These are phyloP conservation scores for Babesia microti DNA, from an alignment of 169 alveolate genomes.

Conservation along the genomic window DNA sequence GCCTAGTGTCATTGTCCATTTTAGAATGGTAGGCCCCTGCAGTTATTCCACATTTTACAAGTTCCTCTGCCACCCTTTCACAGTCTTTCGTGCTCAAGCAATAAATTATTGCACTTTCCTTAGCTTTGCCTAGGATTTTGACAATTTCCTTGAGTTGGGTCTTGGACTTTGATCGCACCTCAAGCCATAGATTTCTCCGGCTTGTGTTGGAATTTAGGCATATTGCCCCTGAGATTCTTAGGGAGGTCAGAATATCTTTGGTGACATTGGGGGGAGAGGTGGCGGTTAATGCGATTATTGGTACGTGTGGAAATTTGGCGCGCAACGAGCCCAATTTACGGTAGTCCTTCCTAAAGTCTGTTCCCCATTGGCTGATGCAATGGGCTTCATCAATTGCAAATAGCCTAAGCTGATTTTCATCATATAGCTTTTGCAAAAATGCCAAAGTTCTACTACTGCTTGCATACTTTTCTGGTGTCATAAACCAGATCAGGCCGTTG, in stretches of 20 bases:
- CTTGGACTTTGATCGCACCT: slow-evolving; percentile 55
- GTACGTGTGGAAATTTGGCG: slow-evolving; percentile 77
- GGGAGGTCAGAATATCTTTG: slow-evolving; percentile 78
- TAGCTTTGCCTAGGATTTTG: slow-evolving; percentile 20
- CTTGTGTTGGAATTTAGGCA: slow-evolving; percentile 35
- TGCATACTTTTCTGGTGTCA: slow-evolving; percentile 71
- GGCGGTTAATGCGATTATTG: slow-evolving; percentile 91
- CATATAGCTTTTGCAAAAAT: slow-evolving; percentile 46
- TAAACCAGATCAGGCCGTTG: slow-evolving; percentile 56
- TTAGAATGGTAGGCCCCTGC: slow-evolving; percentile 75
- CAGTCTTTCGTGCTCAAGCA: slow-evolving; percentile 88
- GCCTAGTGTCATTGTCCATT: slow-evolving; percentile 58
- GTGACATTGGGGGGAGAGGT: slow-evolving; percentile 92
- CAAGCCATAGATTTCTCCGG: slow-evolving; percentile 74
- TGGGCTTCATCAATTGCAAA: slow-evolving; percentile 83
- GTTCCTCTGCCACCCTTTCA: slow-evolving; percentile 77
- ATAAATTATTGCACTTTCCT: slow-evolving; percentile 74
- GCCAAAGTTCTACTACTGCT: slow-evolving; percentile 41
- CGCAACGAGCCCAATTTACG: slow-evolving; percentile 72
- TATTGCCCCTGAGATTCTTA: slow-evolving; percentile 59
- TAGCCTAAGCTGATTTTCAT: slow-evolving; percentile 52
- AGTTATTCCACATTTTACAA: slow-evolving; percentile 62
- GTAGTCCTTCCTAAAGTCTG: slow-evolving; percentile 77
- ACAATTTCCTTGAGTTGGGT: slow-evolving; percentile 41
- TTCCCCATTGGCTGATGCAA: slow-evolving; percentile 84